Base-by-base conservation (phyloP, 2,329 filamentous ascomycete species). In the Orbilia blumenaviensis region DNA sequence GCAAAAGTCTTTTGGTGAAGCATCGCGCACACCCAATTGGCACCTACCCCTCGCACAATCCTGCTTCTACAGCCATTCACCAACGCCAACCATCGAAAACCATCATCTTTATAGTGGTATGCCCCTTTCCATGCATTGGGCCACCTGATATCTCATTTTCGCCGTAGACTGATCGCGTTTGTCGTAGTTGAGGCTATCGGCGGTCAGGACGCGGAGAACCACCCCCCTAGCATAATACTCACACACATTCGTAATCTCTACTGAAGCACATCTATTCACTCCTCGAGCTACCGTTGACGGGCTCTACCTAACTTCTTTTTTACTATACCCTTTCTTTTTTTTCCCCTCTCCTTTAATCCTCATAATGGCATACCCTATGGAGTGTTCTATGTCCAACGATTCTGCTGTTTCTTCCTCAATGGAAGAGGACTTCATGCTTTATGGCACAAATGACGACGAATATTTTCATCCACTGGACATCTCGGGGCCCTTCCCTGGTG, bases 101-200 rank as follows among this genome's bases (percentile, higher is more conserved):
- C 48, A 52, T 76, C 71, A 61, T 69, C 66, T 23, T 41, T 61
- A 50, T 23, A 27, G 58, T 50, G 72, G 72, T 76, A 76, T 76
- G 72, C 34, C 72, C 58, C 66, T 75, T 76, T 76, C 63, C 64
- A 68, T 64, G 64, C 32, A 60, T 76, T 52, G 44, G 46, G 48
- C 48, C 34, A 21, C 56, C 36, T 76, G 29, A 76, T 42, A 25
- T 61, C 50, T 58, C 23, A 18, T 58, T 54, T 64, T 54, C 41
- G 41, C 61, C 16, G 72, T 76, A 69, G 72, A 76, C 72, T 76
- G 72, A 76, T 76, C 58, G 48, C 72, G 72, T 69, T 76, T 76
- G 72, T 76, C 64, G 64, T 76, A 54, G 72, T 38, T 76, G 72
- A 76, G 58, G 46, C 44, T 66, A 76, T 69, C 69, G 66, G 72